Conservation (phyloP, 768 basidiomycete genomes). For the Aureoboletus auriporus region DNA sequence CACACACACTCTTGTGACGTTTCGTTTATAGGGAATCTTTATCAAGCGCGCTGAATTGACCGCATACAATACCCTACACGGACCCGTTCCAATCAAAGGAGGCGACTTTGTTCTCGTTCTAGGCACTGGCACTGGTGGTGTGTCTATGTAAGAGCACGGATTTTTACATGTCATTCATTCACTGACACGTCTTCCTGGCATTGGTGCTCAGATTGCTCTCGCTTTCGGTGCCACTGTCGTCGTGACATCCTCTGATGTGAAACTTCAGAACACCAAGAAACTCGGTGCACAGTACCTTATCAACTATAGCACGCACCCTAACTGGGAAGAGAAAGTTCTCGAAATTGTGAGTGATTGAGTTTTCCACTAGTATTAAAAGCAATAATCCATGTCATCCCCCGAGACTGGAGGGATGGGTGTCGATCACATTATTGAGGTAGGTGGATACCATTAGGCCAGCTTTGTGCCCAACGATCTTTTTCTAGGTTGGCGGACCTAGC, state of each 20-base stretch:
- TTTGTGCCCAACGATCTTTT: no score
- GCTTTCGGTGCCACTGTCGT: slow-evolving; percentile 63
- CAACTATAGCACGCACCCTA: slow-evolving; percentile 55
- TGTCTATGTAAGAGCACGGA: slow-evolving; percentile 40
- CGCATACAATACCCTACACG: slow-evolving; percentile 57
- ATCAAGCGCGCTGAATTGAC: slow-evolving; percentile 62
- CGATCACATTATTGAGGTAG: slow-evolving; percentile 33
- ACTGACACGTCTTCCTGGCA: slow-evolving; percentile 31
- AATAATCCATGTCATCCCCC: not conserved
- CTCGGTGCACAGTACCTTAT: slow-evolving; percentile 54
- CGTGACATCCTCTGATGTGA: slow-evolving; percentile 63
- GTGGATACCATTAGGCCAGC: not conserved
- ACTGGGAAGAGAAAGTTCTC: slow-evolving; percentile 56
- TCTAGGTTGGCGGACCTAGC: slow-evolving; percentile 50
- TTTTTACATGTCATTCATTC: not conserved
- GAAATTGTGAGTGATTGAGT: slow-evolving; percentile 34
- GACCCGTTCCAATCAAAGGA: slow-evolving; percentile 47
- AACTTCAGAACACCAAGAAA: slow-evolving; percentile 47
- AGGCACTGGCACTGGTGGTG: slow-evolving; percentile 56
- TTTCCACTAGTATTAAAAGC: not conserved
- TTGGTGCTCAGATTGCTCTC: slow-evolving; percentile 57
- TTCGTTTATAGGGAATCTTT: not conserved
- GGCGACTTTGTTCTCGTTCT: slow-evolving; percentile 56
- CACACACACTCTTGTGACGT: no score
- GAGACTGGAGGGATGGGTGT: slow-evolving; percentile 31